Evolutionary conservation across 1,284 basidiomycete species (phyloP), one percentile per base, ranked within the genome.

Genomic region (Cryptococcus sp.): DNA sequence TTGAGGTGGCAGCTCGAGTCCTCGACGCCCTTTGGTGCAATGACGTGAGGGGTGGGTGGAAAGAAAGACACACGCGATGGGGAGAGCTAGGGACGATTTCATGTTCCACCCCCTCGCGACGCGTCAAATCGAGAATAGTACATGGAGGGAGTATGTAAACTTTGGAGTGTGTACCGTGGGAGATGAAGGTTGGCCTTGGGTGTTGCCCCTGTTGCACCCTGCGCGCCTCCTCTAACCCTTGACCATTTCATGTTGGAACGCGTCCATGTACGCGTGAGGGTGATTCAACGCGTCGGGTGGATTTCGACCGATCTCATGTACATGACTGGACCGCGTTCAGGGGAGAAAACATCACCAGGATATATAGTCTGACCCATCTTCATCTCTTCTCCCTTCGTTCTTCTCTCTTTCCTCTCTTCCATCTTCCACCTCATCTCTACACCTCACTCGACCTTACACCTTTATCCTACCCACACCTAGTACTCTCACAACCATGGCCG

Each of bases 401-500:
- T 31, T 24, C 12, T 45, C 32, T 35, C 21, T 34, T 31, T 14
- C 9, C 43, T n/a, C 23, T 5, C 41, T 14, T 43, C 41, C 26
- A 31, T 25, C 23, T 31, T 14, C 34, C 7, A 11, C 7, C 34
- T n/a, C 34, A 10, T 7, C 34, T 36, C 18, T 10, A 36, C 34
- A n/a, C 41, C 35, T 24, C 35, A 46, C 25, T 35, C 41, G 21
- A 43, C 31, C 41, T 44, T 38, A 31, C 34, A 19, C 1, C 45
- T 39, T 45, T 6, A 39, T 35, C 34, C n/a, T 24, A 33, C 25
- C n/a, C 33, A 14, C 23, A 14, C 33, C 22, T 34, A 42, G 26
- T 18, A n/a, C 19, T 43, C 31, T n/a, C 45, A 31, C 40, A 52
- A 58, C 39, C 43, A 72, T 72, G 69, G 52, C 69, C 45, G 60